Base-by-base conservation (phyloP, 257 asterid genomes). In the Ligustrum vulgare region DNA sequence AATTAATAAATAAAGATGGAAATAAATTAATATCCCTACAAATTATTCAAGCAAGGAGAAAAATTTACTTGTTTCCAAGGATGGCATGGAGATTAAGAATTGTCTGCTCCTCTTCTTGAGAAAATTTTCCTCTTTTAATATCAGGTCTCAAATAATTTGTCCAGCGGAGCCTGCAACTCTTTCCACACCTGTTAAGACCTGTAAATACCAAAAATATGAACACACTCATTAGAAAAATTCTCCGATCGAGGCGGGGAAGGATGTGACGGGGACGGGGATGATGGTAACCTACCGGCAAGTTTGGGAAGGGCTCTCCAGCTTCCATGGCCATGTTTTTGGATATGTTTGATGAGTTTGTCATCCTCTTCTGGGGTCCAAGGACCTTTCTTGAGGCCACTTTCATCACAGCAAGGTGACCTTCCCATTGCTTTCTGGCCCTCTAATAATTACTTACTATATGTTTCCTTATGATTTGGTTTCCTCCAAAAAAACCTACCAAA, bases 361-460 rank as follows among this genome's bases (percentile, higher is more conserved):
- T 92, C 97, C 85, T 92, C 97, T 69, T 90, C 97, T 28, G 97
- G 84, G 77, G 97, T 92, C 97, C 97, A 92, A 0, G 97, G 97
- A n/a, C 97, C 97, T 86, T 92, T 92, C 87, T 92, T 92, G 75
- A 92, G 80, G n/a, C 91, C 93, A 78, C 82, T 85, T 60, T 90
- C 96, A 72, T 86, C 91, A 51, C 86, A 65, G 81, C 88, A 69
- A 23, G 97, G 96, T 16, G 91, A 85, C 78, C 95, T 92, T 68
- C 96, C 96, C 97, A 92, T 92, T 73, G 39, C 23, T 28, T 35
- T 10, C 41, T 20, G 54, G 54, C 6, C 54, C 3, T 45, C 54
- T 35, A 4, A 54, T 41, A 4, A 31, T 12, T 54, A 34, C 54
- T 62, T 39, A 39, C 47, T 39, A 54, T 37, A 39, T 12, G 72